Base-by-base conservation (phyloP, 1,284 basidiomycete genomes). In the Polyporus tsugae region DNA sequence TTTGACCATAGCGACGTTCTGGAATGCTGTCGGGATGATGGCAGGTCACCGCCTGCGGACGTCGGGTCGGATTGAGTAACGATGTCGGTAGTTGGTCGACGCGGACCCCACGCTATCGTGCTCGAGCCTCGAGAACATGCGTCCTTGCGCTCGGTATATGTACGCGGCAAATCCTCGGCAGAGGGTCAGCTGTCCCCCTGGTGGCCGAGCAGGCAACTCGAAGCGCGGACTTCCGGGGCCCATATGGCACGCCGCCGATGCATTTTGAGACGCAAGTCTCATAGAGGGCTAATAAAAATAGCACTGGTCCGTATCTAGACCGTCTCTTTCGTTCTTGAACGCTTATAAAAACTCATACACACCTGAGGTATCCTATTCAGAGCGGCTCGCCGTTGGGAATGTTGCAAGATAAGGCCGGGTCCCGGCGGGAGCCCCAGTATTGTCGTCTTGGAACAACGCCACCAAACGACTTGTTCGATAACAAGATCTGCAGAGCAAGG, bases 111-210 rank as follows among this genome's bases (percentile, higher is more conserved):
- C 36, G 22, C 33, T 44, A 46, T 38, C 53, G 52, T 44, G 39
- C 52, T 39, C 53, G 39, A 41, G 63, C 10, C 22, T 25, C 57
- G 55, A n/a, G 62, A 46, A 61, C 41, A 11, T 22, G 38, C 15
- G 33, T 38, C 19, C 15, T 39, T n/a, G 13, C 29, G 36, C 44
- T 65, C 70, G 65, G 70, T 72, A 70, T 72, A 72, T 60, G 62
- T 72, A 72, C 66, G 59, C 68, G 71, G 71, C 49, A 41, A 52
- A 68, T 68, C 46, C 38, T 72, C 71, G 71, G 71, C 6, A 35
- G 38, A 15, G 39, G 70, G 67, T 71, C 70, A 69, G 60, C 67
- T 71, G 70, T 52, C 49, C 46, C 46, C 29, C 19, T 25, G 44
- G 52, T 42, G 17, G 39, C 29, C 67, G 66, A 63, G 61, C 65